Evolutionary conservation across 192 early-diverging fungal species (phyloP), one percentile per base, ranked within the genome.

Genomic region (Mycoemilia scoparia): DNA sequence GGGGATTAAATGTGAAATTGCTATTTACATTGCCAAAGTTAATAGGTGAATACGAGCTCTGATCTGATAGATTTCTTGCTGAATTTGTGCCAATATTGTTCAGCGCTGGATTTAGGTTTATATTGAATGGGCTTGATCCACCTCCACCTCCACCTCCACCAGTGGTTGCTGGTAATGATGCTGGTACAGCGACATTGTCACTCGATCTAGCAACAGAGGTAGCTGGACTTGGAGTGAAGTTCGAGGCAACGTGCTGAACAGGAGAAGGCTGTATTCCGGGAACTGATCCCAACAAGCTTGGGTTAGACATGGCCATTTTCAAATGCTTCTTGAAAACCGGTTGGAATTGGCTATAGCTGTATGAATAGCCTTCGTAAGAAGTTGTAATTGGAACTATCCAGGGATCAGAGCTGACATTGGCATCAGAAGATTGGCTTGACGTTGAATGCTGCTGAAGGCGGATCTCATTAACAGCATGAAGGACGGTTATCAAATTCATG

Each of bases 401-500:
- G 7, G 60, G 60, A 23, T 62, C 60, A 0, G 38, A 1, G 21
- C 57, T 54, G 45, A 39, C 57, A 6, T 38, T 23, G 26, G 55
- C 53, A 9, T 45, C 29, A 21, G n/a, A 62, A 51, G 16, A 46
- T 34, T 8, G 53, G 23, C 14, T 35, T 40, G 22, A 15, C 15
- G 0, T 32, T 15, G 8, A n/a, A n/a, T 2, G 19, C 38, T 1
- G 15, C 22, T 18, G 15, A 29, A 14, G 29, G 37, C 60, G 54
- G 29, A 62, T 45, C 29, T 62, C 52, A 33, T 56, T 56, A 7
- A 62, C 45, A 20, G 50, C 53, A 40, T 62, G 60, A 27, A 62
- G 60, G 49, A 62, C 57, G 2, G 60, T 62, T 12, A 62, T 55
- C 3, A 62, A 56, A 13, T 52, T 54, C 60, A 62, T 62, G 42